These are phyloP conservation scores for Fusarium aywerte DNA, from an alignment of 2,329 filamentous ascomycete species.

Conservation along the genomic window DNA sequence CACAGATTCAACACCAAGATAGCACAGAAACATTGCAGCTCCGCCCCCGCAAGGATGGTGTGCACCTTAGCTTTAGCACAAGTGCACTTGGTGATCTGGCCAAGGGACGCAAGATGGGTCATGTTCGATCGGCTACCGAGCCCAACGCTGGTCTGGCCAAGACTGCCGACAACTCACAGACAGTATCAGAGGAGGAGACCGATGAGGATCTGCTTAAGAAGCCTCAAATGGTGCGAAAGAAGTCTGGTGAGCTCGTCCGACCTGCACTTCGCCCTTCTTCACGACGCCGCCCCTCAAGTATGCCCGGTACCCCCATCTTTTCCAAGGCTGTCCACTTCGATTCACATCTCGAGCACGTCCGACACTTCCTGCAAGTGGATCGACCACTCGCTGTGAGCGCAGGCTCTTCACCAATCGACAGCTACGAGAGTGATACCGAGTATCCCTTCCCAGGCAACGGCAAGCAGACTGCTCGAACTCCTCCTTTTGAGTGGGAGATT, in stretches of 20 bases:
- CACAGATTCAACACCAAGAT: constrained; percentile 49
- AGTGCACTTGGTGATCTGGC: constrained; percentile 57
- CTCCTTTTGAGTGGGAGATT: constrained; percentile 87
- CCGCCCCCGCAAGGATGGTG: constrained; percentile 47
- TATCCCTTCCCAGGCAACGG: constrained; percentile 79
- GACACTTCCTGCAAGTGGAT: constrained; percentile 95
- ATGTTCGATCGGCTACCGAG: constrained; percentile 68
- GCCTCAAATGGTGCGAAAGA: constrained; percentile 96
- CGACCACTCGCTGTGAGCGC: constrained; percentile 96
- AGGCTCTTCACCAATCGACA: constrained; percentile 89
- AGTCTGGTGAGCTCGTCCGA: constrained; percentile 95
- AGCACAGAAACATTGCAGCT: constrained; percentile 57
- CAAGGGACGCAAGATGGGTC: constrained; percentile 57
- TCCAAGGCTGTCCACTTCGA: constrained; percentile 99
- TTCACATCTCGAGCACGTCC: constrained; percentile 92
- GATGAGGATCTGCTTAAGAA: constrained; percentile 71
- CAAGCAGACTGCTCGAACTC: constrained; percentile 52
- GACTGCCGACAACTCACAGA: constrained; percentile 61
- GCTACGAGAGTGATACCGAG: constrained; percentile 86
- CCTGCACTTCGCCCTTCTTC: constrained; percentile 86
- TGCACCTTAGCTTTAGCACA: constrained; percentile 62
- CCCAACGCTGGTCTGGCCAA: constrained; percentile 59
- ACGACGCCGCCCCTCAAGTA: constrained; percentile 88
- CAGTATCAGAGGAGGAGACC: constrained; percentile 70
- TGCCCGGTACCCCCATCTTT: constrained; percentile 96